Conservation (phyloP, 768 basidiomycete species). For the Rhodotorula sphaerocarpa region DNA sequence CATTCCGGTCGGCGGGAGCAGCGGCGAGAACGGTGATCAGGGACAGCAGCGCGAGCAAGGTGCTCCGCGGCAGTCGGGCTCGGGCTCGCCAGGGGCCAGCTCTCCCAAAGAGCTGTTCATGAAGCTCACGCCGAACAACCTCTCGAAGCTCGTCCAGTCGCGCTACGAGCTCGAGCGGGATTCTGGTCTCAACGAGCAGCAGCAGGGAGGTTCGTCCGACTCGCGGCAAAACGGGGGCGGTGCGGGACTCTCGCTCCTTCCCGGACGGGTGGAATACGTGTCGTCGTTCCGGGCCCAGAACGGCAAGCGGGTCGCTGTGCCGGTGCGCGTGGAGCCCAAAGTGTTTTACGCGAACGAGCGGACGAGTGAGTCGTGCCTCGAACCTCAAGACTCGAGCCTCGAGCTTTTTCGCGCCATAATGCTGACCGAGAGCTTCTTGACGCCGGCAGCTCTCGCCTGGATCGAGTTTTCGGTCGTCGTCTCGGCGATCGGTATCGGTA, state of each 20-base stretch:
- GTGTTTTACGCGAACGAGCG: constrained; percentile 94
- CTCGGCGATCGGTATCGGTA: constrained; percentile 77
- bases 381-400: too few species aligned
- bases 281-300: constrained; percentile 66
- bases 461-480: constrained; percentile 77
- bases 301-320: constrained; percentile 84
- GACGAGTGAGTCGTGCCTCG: constrained; percentile 51
- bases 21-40: too few species aligned
- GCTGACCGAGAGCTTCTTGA: background rate
- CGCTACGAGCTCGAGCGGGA: constrained; percentile 40
- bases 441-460: constrained; percentile 60
- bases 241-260: constrained; percentile 14
- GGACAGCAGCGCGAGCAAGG: too few species aligned
- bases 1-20: background rate
- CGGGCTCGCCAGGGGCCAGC: too few species aligned
- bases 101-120: constrained; percentile 47
- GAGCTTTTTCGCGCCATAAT: too few species aligned
- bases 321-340: constrained; percentile 95
- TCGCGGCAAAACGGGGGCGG: background rate
- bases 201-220: background rate
- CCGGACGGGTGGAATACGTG: constrained; percentile 47
- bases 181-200: constrained; percentile 27
- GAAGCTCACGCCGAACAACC: constrained; percentile 52
- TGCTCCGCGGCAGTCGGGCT: too few species aligned
- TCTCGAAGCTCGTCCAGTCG: constrained; percentile 47